Evolutionary conservation across 441 rosid genomes (phyloP).

Genomic region (Eruca vesicaria): DNA sequence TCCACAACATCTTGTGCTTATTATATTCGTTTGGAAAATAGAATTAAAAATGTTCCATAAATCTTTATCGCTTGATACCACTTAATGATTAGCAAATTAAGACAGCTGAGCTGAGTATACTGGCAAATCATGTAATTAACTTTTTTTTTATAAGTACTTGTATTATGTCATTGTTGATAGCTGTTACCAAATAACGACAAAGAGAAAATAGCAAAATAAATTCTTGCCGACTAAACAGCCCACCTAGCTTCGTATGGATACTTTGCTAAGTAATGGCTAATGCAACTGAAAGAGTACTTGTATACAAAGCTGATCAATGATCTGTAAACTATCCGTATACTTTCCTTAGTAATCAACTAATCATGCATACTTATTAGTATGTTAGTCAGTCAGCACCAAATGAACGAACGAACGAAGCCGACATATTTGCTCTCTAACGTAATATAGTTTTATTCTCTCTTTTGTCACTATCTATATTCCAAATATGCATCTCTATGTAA

Average conservation of each 20-base stretch:
- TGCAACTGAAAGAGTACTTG: neutral
- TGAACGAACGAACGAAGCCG: neutral
- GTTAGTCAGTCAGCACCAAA: neutral
- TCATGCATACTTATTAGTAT: neutral
- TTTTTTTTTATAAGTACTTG: neutral
- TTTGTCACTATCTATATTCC: neutral
- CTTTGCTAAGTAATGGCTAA: neutral
- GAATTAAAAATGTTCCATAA: neutral
- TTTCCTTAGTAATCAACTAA: neutral
- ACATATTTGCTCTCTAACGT: neutral
- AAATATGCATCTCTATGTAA: neutral
- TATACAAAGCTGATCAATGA: neutral
- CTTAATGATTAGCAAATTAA: neutral
- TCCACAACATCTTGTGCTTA: neutral
- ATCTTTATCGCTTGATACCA: neutral
- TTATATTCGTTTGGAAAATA: neutral
- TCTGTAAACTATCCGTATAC: neutral
- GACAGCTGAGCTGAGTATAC: neutral
- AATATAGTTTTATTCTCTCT: neutral
- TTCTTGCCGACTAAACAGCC: neutral
- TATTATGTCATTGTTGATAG: slow-evolving; percentile 8
- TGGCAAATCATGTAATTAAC: neutral
- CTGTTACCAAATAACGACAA: slow-evolving; percentile 13
- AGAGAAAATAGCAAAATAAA: neutral
- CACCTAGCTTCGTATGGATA: neutral